A percentile compares a stretch with the other conserved stretches of the same genome.
These are phyloP conservation scores for Exophiala calicioides DNA, from an alignment of 2,329 filamentous ascomycete species.

Conservation along the genomic window DNA sequence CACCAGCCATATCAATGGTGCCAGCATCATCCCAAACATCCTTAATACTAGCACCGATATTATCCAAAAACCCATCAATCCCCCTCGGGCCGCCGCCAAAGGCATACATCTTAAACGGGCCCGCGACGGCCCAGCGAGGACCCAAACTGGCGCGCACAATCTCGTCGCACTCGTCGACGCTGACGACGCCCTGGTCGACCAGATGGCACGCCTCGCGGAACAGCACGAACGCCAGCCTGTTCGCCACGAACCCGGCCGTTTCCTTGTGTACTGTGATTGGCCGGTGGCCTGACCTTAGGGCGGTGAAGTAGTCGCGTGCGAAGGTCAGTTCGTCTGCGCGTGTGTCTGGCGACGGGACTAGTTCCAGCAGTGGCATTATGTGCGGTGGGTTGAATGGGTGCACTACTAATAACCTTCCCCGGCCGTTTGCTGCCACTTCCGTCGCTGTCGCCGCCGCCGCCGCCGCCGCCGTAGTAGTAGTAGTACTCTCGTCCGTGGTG, in stretches of 20 bases:
- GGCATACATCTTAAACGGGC: conserved; percentile 61
- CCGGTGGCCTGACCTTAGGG: conserved; percentile 95
- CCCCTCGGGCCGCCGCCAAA: conserved; percentile 59
- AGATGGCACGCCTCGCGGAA: conserved; percentile 58
- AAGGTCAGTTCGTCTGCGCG: conserved; percentile 38
- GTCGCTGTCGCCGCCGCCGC: too few relatives aligned
- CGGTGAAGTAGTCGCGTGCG: conserved; percentile 70
- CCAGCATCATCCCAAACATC: conserved; percentile 56
- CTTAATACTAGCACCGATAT: conserved; percentile 58
- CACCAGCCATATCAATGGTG: conserved; percentile 1
- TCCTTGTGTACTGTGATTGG: conserved; percentile 95
- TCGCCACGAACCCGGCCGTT: conserved; percentile 71
- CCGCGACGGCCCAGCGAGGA: conserved; percentile 57
- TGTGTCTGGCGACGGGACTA: conserved; percentile 55
- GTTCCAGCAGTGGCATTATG: conserved; percentile 61
- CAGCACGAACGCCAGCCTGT: conserved; percentile 59
- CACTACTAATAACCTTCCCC: conserved; percentile 52
- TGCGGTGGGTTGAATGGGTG: conserved; percentile 65
- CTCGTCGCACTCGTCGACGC: conserved; percentile 54
- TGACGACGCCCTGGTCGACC: conserved; percentile 55
- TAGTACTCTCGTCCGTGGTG: too few relatives aligned
- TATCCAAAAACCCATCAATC: conserved; percentile 55
- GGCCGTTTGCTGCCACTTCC: too few relatives aligned
- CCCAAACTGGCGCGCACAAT: conserved; percentile 56
- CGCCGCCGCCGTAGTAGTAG: too few relatives aligned